A percentile compares a stretch with the other conserved stretches of the same genome.
These are phyloP conservation scores for Ascochyta clinopodiicola DNA, from an alignment of 2,329 filamentous ascomycete species.

Conservation along the genomic window DNA sequence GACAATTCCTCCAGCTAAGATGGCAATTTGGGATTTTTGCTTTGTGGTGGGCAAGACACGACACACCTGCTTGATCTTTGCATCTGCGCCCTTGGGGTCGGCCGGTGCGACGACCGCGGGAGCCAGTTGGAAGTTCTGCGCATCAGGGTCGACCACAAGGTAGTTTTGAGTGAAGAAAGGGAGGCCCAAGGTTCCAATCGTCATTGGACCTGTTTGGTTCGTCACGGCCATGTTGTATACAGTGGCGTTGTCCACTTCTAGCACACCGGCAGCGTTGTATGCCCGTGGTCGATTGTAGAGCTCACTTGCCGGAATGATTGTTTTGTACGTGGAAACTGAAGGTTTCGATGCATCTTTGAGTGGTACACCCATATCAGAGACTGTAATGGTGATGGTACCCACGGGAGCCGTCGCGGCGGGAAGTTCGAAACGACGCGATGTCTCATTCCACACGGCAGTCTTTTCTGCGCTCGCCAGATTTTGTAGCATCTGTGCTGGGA, in stretches of 20 bases:
- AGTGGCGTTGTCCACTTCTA: constrained; percentile 25
- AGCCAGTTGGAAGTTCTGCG: constrained; percentile 24
- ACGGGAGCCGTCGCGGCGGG: constrained; percentile 20
- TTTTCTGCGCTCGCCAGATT: constrained; percentile 22
- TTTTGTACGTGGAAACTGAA: constrained; percentile 24
- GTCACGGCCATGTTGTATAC: constrained; percentile 27
- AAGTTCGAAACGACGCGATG: constrained; percentile 22
- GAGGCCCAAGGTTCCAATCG: constrained; percentile 17
- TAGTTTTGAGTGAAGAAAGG: constrained; percentile 31
- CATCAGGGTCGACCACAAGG: constrained; percentile 26
- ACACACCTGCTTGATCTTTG: constrained; percentile 23
- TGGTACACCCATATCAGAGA: constrained; percentile 21
- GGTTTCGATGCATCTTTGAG: constrained; percentile 23
- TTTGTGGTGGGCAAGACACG: constrained; percentile 18
- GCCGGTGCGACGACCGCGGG: constrained; percentile 21
- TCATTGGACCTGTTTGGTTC: constrained; percentile 17
- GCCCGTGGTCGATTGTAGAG: constrained; percentile 22
- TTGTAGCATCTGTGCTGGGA: constrained; percentile 21
- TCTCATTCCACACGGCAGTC: constrained; percentile 25
- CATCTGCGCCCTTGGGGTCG: constrained; percentile 21
- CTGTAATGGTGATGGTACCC: constrained; percentile 25
- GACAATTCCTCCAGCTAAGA: neutral
- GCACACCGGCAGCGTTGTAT: constrained; percentile 20
- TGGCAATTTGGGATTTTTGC: constrained; percentile 8
- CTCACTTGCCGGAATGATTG: constrained; percentile 25